Evolutionary conservation across 805 yeast genomes (phyloP), one percentile per base, ranked within the genome.

Genomic region (Candida xiaguanensis): DNA sequence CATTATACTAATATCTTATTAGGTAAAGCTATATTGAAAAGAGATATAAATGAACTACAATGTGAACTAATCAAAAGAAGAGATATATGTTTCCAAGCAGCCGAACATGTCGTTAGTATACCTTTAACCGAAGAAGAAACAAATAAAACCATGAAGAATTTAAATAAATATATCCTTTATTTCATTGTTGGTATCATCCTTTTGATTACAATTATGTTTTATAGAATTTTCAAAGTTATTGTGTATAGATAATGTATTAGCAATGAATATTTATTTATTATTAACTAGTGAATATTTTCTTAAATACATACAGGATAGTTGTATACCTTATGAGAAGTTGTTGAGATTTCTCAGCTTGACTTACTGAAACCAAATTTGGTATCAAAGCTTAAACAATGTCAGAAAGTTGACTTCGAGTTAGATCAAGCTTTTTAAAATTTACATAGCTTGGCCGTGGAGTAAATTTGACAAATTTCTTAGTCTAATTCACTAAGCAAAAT

Each of bases 71-170:
- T 68, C 20, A 52, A 48, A 35, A 50, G 74, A 31, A 47, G 74
- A 36, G 62, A 60, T 11, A 52, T 68, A 5, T 68, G 74, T 34
- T 58, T 50, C 37, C 67, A 55, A 45, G 72, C 73, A 1, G 69
- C 70, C 2, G 71, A 65, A 35, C 63, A 63, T 40, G 70, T 67
- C 19, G 67, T 67, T 12, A 58, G 65, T 43, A 67, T 68, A 23
- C 73, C 73, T 7, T 55, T 67, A 20, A 54, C 63, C 1, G 69
- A 63, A 39, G 63, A 59, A 17, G 19, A 31, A 26, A 33, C 51
- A n/a, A 41, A 46, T n/a, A 33, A 45, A n/a, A 46, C 53, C 20
- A 43, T 52, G 48, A 50, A 51, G 39, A 42, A 46, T 18, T 43
- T 59, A 27, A 47, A 54, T 14, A 51, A 51, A 35, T 61, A 63